Evolutionary conservation across 495 filamentous ascomycete species (phyloP).

Genomic region (Terfezia claveryi): DNA sequence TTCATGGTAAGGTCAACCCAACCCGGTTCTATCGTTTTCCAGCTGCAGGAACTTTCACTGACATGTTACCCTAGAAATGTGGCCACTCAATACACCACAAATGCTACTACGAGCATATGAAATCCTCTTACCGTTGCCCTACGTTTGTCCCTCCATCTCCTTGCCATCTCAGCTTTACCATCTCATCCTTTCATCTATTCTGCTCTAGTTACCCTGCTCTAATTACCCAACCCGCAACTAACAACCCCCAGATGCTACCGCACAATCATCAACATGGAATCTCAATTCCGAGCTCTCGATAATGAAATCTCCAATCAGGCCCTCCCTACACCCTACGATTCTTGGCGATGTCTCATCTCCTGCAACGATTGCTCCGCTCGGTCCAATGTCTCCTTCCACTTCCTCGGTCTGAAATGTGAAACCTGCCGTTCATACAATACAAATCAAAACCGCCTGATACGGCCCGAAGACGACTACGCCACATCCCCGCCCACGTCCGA

Average conservation of each 20-base stretch:
- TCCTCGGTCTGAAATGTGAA: slow-evolving; percentile 78
- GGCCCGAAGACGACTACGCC: slow-evolving; percentile 19
- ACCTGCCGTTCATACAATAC: slow-evolving; percentile 75
- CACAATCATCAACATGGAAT: slow-evolving; percentile 89
- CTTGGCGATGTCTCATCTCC: slow-evolving; percentile 57
- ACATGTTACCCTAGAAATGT: slow-evolving; percentile 30
- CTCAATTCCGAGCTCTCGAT: slow-evolving; percentile 75
- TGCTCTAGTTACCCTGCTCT: no score
- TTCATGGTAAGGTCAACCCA: slow-evolving; percentile 37
- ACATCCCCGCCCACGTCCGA: no score
- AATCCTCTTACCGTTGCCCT: slow-evolving; percentile 76
- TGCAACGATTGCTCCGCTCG: slow-evolving; percentile 92
- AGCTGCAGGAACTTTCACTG: not conserved
- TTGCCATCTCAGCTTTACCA: not conserved
- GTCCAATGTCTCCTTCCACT: slow-evolving; percentile 70
- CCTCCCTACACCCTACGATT: slow-evolving; percentile 65
- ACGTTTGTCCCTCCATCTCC: slow-evolving; percentile 22
- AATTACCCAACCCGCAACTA: no score
- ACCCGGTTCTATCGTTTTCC: not conserved
- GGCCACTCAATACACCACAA: slow-evolving; percentile 84
- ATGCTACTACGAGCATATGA: slow-evolving; percentile 69
- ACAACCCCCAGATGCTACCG: slow-evolving; percentile 39
- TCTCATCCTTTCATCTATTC: no score
- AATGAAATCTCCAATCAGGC: slow-evolving; percentile 68
- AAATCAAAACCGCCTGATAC: slow-evolving; percentile 40